Evolutionary conservation across 306 rosid genomes (phyloP).

Genomic region (Begonia peltatifolia): DNA sequence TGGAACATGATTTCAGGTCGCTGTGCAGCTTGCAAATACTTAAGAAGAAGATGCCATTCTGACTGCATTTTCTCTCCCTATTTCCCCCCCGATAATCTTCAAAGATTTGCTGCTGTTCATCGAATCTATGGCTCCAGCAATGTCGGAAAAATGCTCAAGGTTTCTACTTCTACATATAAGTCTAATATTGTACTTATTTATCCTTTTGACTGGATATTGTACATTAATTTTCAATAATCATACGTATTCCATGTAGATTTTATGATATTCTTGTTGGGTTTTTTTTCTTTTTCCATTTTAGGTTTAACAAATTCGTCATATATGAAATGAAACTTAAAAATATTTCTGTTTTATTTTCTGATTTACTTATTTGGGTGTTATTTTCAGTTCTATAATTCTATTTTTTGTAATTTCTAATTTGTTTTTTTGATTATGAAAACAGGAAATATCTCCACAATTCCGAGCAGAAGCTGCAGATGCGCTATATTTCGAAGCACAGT

Average conservation of each 20-base stretch:
- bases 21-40: constrained; percentile 69
- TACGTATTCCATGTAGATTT: no score
- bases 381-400: no score
- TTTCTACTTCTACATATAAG: background rate
- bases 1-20: constrained; percentile 14
- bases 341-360: no score
- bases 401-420: no score
- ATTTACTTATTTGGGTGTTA: no score
- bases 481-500: constrained; percentile 40
- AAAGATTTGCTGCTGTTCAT: constrained; percentile 60
- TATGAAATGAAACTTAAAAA: no score
- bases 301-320: no score
- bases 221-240: no score
- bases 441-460: constrained; percentile 33
- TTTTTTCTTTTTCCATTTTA: no score
- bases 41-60: constrained; percentile 52
- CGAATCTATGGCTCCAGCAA: constrained; percentile 63
- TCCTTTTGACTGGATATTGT: no score
- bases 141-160: constrained; percentile 65
- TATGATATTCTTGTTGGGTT: no score
- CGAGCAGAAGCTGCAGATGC: constrained; percentile 40
- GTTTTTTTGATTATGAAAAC: background rate
- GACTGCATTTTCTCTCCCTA: constrained; percentile 64
- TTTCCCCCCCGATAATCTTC: constrained; percentile 59
- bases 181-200: no score